Evolutionary conservation across 2,329 filamentous ascomycete species (phyloP).

Genomic region (Plenodomus biglobosus): DNA sequence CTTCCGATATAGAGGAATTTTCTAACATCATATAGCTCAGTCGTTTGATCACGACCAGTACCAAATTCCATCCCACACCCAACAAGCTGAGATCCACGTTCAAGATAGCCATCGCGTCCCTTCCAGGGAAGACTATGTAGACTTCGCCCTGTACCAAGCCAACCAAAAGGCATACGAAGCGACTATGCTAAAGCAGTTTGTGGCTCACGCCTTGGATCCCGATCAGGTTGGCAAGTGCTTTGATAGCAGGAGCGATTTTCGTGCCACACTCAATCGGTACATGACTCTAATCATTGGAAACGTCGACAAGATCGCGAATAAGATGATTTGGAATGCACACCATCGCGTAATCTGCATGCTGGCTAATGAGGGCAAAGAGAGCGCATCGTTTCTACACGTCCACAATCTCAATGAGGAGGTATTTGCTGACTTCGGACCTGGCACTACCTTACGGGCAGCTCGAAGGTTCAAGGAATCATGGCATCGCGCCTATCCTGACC

Average conservation of each 20-base stretch:
- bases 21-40: neutral
- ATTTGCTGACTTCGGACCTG: constrained; percentile 18
- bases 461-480: constrained; percentile 24
- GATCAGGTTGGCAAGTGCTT: constrained; percentile 16
- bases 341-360: constrained; percentile 21
- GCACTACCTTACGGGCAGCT: constrained; percentile 7
- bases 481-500: constrained; percentile 13
- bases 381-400: constrained; percentile 22
- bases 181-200: constrained; percentile 23
- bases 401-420: constrained; percentile 9
- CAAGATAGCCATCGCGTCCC: constrained; percentile 16
- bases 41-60: neutral
- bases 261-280: constrained; percentile 13
- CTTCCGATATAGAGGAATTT: neutral
- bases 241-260: neutral
- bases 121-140: constrained; percentile 17
- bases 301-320: constrained; percentile 19
- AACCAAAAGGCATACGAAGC: constrained; percentile 32
- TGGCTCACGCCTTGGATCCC: constrained; percentile 22
- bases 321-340: constrained; percentile 29
- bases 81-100: constrained; percentile 8
- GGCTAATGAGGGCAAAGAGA: constrained; percentile 17
- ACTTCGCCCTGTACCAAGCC: constrained; percentile 29
- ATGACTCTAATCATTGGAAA: constrained; percentile 18
- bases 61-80: constrained; percentile 2